Conservation (phyloP, 345 rosid genomes). For the Crucihimalaya himalaica region DNA sequence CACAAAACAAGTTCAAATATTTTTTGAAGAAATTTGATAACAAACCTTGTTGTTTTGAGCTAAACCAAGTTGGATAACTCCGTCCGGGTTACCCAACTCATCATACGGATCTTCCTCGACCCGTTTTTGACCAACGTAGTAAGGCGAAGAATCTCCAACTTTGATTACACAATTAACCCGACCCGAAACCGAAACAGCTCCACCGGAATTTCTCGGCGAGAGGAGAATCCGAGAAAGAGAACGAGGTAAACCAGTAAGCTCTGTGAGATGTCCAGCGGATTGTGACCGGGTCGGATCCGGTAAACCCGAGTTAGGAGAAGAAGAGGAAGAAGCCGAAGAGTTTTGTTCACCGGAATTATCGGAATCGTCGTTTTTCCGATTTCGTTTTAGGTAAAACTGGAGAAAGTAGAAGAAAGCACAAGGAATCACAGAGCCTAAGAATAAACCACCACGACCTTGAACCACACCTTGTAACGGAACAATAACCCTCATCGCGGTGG, state of each 20-base stretch:
- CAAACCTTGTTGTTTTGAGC: slow-evolving; percentile 55
- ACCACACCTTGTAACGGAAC: slow-evolving; percentile 94
- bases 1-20: slow-evolving; percentile 43
- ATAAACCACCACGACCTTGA: slow-evolving; percentile 90
- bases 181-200: slow-evolving; percentile 60
- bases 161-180: slow-evolving; percentile 55
- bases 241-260: slow-evolving; percentile 59
- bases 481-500: slow-evolving; percentile 87
- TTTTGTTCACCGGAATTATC: slow-evolving; percentile 40
- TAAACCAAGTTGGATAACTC: slow-evolving; percentile 75
- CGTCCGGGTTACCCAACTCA: slow-evolving; percentile 62
- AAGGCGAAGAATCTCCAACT: slow-evolving; percentile 50
- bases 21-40: background rate
- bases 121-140: slow-evolving; percentile 53
- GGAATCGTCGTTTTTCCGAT: slow-evolving; percentile 51
- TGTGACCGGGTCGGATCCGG: slow-evolving; percentile 49
- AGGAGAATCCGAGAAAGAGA: slow-evolving; percentile 59
- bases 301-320: slow-evolving; percentile 21
- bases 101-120: slow-evolving; percentile 73
- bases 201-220: slow-evolving; percentile 67
- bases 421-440: slow-evolving; percentile 90
- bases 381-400: slow-evolving; percentile 72
- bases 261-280: slow-evolving; percentile 56
- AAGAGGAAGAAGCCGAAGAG: slow-evolving; percentile 18
- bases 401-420: slow-evolving; percentile 92